Percentiles rank a stretch among this genome's conserved stretches.
These are phyloP conservation scores for Nephelium lappaceum DNA, from an alignment of 345 rosid genomes.

Conservation along the genomic window DNA sequence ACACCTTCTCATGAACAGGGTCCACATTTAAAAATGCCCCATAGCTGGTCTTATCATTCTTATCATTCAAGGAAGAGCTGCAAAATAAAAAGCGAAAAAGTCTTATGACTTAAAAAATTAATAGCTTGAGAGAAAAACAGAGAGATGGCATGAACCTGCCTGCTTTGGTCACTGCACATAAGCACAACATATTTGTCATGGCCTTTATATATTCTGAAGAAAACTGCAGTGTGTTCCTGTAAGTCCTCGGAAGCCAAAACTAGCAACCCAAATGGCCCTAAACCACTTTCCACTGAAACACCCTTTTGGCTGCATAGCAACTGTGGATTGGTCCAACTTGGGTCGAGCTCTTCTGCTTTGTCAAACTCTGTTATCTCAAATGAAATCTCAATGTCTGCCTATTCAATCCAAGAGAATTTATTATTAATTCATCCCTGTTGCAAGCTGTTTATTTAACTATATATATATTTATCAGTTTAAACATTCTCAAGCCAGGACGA, in stretches of 20 bases:
- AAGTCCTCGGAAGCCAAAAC: slow-evolving; percentile 63
- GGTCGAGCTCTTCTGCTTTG: slow-evolving; percentile 51
- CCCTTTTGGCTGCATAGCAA: slow-evolving; percentile 53
- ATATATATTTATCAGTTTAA: no score
- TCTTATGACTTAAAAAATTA: background rate
- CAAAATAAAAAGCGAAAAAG: background rate
- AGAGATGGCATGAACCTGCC: background rate
- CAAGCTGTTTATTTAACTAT: background rate
- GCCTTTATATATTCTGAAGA: slow-evolving; percentile 28
- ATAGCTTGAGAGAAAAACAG: background rate
- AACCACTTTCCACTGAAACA: slow-evolving; percentile 44
- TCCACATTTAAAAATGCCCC: slow-evolving; percentile 46
- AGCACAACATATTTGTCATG: slow-evolving; percentile 57
- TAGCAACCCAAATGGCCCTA: slow-evolving; percentile 82
- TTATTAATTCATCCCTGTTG: no score
- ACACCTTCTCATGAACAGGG: slow-evolving; percentile 35
- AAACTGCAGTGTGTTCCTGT: slow-evolving; percentile 67
- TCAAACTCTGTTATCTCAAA: slow-evolving; percentile 47
- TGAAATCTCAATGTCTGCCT: slow-evolving; percentile 82
- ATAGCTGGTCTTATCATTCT: slow-evolving; percentile 37
- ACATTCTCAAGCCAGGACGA: no score
- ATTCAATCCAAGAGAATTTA: background rate
- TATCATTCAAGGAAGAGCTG: slow-evolving; percentile 31
- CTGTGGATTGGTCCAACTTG: slow-evolving; percentile 61
- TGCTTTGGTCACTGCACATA: slow-evolving; percentile 83